A percentile compares a stretch with the other conserved stretches of the same genome.
phyloP scores from a whole-genome alignment of 1,139 yeast species.

The Candida labiduridarum region DNA sequence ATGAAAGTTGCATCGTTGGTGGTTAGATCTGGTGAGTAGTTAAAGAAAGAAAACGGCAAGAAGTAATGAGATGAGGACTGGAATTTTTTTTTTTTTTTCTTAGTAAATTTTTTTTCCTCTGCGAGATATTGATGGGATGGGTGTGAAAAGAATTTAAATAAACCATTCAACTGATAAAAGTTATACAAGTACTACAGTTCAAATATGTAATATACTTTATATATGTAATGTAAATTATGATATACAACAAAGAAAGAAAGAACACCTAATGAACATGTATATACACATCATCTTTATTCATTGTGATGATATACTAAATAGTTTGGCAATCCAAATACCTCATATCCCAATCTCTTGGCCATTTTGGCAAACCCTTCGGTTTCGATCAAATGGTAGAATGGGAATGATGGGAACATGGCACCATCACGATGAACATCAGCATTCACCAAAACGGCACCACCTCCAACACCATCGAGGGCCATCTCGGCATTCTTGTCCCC shows the following conservation, averaged over 20 bases:
- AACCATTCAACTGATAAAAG: too few species aligned
- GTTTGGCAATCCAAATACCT: constrained; percentile 90
- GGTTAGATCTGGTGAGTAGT: background rate
- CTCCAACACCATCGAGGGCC: constrained; percentile 96
- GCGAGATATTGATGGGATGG: too few species aligned
- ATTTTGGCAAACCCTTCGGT: constrained; percentile 98
- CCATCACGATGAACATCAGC: constrained; percentile 99
- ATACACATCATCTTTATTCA: constrained; percentile 39
- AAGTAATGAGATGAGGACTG: constrained; percentile 1
- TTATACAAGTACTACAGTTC: too few species aligned
- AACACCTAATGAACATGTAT: background rate
- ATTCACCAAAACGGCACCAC: constrained; percentile 91
- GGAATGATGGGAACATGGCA: constrained; percentile 98
- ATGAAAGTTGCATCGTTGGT: constrained; percentile 80
- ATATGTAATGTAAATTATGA: too few species aligned
- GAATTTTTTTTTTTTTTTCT: background rate
- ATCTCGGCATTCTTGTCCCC: constrained; percentile 66
- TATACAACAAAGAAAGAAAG: background rate
- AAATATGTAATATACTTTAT: too few species aligned
- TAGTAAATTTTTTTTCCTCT: constrained; percentile 5
- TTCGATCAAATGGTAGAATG: constrained; percentile 94
- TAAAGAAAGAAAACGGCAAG: background rate
- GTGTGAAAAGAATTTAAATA: too few species aligned
- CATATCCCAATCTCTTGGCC: constrained; percentile 94
- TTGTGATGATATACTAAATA: constrained; percentile 87